These are phyloP conservation scores for Verticillium klebahnii DNA, from an alignment of 2,329 filamentous ascomycete species.

Conservation along the genomic window DNA sequence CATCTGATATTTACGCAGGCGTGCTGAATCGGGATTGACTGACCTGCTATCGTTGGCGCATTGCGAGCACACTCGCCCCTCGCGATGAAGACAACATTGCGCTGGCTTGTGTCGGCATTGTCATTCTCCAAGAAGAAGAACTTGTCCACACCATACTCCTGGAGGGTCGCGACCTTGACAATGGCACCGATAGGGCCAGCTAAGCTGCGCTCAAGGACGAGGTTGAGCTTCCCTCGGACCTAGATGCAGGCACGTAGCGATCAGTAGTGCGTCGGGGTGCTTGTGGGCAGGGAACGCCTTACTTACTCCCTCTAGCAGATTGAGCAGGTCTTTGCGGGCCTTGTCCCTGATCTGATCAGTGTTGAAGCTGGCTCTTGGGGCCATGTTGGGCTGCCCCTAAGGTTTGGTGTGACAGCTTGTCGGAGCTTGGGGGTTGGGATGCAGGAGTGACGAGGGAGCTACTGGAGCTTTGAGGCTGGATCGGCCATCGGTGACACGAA, in stretches of 20 bases:
- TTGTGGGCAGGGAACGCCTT: constrained; percentile 4
- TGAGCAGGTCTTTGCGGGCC: constrained; percentile 82
- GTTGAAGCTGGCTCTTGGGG: constrained; percentile 66
- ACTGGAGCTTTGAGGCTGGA: not conserved
- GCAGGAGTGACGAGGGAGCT: constrained; percentile 9
- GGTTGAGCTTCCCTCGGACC: constrained; percentile 98
- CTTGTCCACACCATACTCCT: constrained; percentile 97
- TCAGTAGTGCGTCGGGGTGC: not conserved
- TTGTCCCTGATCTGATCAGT: constrained; percentile 73
- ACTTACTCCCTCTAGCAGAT: constrained; percentile 93
- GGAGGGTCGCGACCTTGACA: constrained; percentile 90
- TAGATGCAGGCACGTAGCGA: constrained; percentile 30
- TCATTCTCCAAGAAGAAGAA: constrained; percentile 95
- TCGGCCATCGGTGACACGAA: not conserved
- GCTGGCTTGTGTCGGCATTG: constrained; percentile 90
- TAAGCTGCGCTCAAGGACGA: constrained; percentile 86
- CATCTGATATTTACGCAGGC: constrained; percentile 2
- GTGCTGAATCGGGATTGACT: constrained; percentile 1
- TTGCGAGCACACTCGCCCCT: constrained; percentile 84
- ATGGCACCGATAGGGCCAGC: constrained; percentile 87
- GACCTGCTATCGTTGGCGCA: constrained; percentile 83
- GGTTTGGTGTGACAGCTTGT: not conserved
- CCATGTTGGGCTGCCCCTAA: constrained; percentile 59
- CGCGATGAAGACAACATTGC: constrained; percentile 91
- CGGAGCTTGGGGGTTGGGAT: not conserved